Percentiles rank a stretch among this genome's conserved stretches.
Conservation (phyloP, 1,284 basidiomycete genomes). For the Microbotryum intermedium region DNA sequence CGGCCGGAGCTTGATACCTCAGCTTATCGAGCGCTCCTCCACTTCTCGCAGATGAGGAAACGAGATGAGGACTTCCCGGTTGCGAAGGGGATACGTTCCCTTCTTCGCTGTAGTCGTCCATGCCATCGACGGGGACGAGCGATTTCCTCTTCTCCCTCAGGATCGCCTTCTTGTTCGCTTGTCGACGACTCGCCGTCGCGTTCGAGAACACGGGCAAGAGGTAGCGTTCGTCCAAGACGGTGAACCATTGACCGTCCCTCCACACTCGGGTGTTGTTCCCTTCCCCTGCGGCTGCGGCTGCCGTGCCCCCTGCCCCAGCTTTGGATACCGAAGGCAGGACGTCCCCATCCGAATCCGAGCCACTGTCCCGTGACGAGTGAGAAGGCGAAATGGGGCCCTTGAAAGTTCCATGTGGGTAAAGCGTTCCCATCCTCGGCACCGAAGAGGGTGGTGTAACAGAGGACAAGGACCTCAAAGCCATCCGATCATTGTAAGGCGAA, state of each 20-base stretch:
- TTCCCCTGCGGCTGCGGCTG: background rate
- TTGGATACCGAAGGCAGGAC: slow-evolving; percentile 13
- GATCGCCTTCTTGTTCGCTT: slow-evolving; percentile 36
- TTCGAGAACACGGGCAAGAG: slow-evolving; percentile 85
- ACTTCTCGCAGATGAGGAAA: background rate
- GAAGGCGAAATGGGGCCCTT: too few species aligned
- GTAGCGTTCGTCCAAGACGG: slow-evolving; percentile 86
- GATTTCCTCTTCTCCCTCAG: slow-evolving; percentile 12
- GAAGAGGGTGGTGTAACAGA: too few species aligned
- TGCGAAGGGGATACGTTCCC: background rate
- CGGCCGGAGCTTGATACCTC: background rate
- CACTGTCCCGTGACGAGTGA: background rate
- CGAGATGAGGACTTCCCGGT: slow-evolving; percentile 5
- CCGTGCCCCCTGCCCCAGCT: background rate
- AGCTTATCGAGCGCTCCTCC: slow-evolving; percentile 3
- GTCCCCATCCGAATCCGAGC: slow-evolving; percentile 18
- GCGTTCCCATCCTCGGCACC: too few species aligned
- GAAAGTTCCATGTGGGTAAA: too few species aligned
- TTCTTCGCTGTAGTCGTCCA: slow-evolving; percentile 4
- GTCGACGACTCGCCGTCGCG: slow-evolving; percentile 41
- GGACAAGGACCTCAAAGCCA: too few species aligned
- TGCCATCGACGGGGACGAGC: slow-evolving; percentile 4
- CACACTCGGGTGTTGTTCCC: slow-evolving; percentile 39
- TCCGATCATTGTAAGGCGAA: slow-evolving; percentile 13
- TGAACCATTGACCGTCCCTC: slow-evolving; percentile 81